These are phyloP conservation scores for Capsicum rhomboideum DNA, from an alignment of 257 asterid species.

Conservation along the genomic window DNA sequence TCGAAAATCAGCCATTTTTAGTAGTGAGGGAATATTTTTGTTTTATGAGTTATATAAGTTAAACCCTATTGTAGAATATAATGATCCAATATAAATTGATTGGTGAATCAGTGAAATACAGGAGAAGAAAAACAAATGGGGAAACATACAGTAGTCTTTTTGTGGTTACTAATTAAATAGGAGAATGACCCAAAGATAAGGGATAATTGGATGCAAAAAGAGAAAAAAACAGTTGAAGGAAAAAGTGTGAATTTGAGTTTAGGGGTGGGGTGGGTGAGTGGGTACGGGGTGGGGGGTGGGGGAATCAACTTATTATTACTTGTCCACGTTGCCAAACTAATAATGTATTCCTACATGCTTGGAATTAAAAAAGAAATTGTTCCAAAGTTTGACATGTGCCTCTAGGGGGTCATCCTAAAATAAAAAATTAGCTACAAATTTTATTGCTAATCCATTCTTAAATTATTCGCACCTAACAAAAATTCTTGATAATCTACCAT, in stretches of 20 bases:
- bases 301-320: background rate
- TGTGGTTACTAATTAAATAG: background rate
- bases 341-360: background rate
- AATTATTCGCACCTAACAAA: too few species aligned
- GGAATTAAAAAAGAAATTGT: background rate
- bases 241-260: too few species aligned
- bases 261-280: too few species aligned
- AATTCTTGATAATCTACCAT: too few species aligned
- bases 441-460: too few species aligned
- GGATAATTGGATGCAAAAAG: background rate
- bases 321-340: conserved; percentile 11
- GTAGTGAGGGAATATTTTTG: background rate
- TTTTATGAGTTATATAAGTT: background rate
- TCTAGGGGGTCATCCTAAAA: background rate
- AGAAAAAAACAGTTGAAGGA: background rate
- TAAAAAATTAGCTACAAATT: too few species aligned
- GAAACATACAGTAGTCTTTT: background rate
- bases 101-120: background rate
- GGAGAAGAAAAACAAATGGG: background rate
- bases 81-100: background rate
- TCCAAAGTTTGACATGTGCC: background rate
- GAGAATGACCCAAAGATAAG: background rate
- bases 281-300: too few species aligned
- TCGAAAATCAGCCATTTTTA: too few species aligned
- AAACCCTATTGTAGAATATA: background rate